Evolutionary conservation across 208 protist genomes (phyloP).

Genomic region (Trypanosoma brucei): DNA sequence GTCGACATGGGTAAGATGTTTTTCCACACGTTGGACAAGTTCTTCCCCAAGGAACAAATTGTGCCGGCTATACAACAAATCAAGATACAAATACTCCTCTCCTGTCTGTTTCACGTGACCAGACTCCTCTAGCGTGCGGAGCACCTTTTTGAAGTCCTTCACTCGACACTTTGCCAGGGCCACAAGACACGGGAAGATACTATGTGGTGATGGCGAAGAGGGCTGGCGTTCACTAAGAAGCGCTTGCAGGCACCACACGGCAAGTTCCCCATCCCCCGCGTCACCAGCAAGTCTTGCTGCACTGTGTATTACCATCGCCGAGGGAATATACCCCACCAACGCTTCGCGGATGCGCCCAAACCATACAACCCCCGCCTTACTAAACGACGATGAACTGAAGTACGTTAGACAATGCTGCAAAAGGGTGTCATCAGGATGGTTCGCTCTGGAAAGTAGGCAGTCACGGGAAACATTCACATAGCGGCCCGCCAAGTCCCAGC

Average conservation of each 20-base stretch:
- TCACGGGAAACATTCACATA: constrained; percentile 11
- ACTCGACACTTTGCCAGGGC: constrained; percentile 52
- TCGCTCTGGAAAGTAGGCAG: constrained; percentile 11
- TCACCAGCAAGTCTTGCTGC: constrained; percentile 24
- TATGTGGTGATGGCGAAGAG: constrained; percentile 31
- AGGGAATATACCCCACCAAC: constrained; percentile 24
- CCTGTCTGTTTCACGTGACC: constrained; percentile 35
- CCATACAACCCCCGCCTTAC: constrained; percentile 5
- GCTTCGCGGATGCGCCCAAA: constrained; percentile 18
- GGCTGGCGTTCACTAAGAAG: constrained; percentile 27
- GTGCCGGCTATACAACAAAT: constrained; percentile 60
- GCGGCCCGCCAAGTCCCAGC: constrained; percentile 28
- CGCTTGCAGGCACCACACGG: constrained; percentile 31
- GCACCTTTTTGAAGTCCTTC: constrained; percentile 54
- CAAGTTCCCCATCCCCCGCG: constrained; percentile 19
- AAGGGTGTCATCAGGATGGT: constrained; percentile 22
- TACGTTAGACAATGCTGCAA: constrained; percentile 23
- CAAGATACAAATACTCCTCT: constrained; percentile 60
- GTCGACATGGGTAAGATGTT: constrained; percentile 8
- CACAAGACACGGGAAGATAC: constrained; percentile 56
- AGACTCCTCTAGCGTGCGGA: constrained; percentile 51
- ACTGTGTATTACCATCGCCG: constrained; percentile 17
- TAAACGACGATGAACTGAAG: constrained; percentile 23
- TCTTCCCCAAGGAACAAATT: constrained; percentile 39
- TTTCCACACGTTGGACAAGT: constrained; percentile 30